Evolutionary conservation across 768 basidiomycete species (phyloP).

Genomic region (Cytidiella melzeri): DNA sequence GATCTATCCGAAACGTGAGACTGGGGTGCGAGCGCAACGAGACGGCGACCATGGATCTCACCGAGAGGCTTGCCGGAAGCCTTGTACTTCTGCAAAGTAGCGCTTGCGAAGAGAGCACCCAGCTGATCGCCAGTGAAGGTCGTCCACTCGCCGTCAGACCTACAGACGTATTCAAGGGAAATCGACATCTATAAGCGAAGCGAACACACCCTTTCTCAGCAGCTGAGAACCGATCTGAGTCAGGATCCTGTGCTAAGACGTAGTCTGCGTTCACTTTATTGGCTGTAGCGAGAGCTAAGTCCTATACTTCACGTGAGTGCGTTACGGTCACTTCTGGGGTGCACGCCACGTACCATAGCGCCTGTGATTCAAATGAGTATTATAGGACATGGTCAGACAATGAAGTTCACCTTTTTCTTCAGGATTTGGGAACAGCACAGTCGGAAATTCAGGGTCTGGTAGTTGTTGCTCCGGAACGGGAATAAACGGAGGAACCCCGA

Average conservation of each 20-base stretch:
- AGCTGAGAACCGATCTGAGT: conserved; percentile 77
- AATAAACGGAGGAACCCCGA: conserved; percentile 53
- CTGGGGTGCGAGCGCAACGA: background rate
- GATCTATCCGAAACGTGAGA: conserved; percentile 29
- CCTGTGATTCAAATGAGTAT: background rate
- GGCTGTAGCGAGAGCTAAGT: conserved; percentile 65
- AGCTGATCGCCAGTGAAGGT: conserved; percentile 84
- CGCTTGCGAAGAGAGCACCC: conserved; percentile 51
- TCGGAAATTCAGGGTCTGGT: conserved; percentile 83
- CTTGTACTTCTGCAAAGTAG: conserved; percentile 39
- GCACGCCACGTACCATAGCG: conserved; percentile 7
- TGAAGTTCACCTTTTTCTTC: conserved; percentile 70
- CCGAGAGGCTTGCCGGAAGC: conserved; percentile 39
- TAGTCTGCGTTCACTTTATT: conserved; percentile 45
- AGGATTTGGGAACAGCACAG: conserved; percentile 82
- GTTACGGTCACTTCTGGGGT: background rate
- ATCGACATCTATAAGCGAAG: background rate
- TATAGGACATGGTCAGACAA: background rate
- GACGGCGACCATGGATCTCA: conserved; percentile 13
- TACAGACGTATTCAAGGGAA: conserved; percentile 12
- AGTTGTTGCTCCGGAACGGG: conserved; percentile 60
- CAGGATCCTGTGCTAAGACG: conserved; percentile 86
- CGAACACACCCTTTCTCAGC: conserved; percentile 55
- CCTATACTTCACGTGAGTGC: no score
- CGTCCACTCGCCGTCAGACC: conserved; percentile 52